A percentile compares a stretch with the other conserved stretches of the same genome.
Conservation (phyloP, 163 green algal genomes). For the Chlorella variabilis region DNA sequence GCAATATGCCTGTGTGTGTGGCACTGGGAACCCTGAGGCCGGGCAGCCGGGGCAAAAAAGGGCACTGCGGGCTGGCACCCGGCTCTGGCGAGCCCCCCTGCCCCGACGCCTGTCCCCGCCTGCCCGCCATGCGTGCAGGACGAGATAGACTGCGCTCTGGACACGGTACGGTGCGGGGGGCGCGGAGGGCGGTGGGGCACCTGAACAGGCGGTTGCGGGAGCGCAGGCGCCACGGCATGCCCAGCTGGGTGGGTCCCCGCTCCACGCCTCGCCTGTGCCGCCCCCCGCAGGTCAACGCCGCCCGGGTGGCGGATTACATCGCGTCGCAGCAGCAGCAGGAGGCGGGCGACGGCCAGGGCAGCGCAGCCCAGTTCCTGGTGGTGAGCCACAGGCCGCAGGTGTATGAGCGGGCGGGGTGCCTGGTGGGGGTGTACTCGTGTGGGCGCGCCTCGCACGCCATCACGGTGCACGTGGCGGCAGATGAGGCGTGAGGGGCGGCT, state of each 20-base stretch:
- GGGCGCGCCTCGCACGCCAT: background rate
- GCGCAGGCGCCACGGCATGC: background rate
- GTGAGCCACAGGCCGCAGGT: conserved; percentile 81
- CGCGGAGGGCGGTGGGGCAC: background rate
- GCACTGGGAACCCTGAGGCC: too few species aligned
- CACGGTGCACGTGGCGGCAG: conserved; percentile 14
- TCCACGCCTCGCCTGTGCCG: too few species aligned
- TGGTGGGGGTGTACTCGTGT: conserved; percentile 61
- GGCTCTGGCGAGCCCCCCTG: too few species aligned
- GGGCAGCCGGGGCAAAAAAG: too few species aligned
- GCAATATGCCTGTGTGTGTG: too few species aligned
- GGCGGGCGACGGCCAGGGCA: background rate
- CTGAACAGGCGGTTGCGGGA: background rate
- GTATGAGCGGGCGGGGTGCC: conserved; percentile 57
- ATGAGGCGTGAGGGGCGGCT: too few species aligned
- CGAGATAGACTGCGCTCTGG: conserved; percentile 86
- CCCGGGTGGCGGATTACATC: conserved; percentile 75
- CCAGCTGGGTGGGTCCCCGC: background rate
- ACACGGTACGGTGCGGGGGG: conserved; percentile 65
- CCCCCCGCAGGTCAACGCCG: conserved; percentile 25
- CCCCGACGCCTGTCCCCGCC: too few species aligned
- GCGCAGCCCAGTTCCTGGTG: conserved; percentile 76
- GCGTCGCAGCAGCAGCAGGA: conserved; percentile 30
- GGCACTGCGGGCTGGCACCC: too few species aligned
- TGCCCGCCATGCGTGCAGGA: too few species aligned